A percentile compares a stretch with the other conserved stretches of the same genome.
Evolutionary conservation across 2,329 filamentous ascomycete species (phyloP).

Genomic region (Aspergillus brasiliensis): DNA sequence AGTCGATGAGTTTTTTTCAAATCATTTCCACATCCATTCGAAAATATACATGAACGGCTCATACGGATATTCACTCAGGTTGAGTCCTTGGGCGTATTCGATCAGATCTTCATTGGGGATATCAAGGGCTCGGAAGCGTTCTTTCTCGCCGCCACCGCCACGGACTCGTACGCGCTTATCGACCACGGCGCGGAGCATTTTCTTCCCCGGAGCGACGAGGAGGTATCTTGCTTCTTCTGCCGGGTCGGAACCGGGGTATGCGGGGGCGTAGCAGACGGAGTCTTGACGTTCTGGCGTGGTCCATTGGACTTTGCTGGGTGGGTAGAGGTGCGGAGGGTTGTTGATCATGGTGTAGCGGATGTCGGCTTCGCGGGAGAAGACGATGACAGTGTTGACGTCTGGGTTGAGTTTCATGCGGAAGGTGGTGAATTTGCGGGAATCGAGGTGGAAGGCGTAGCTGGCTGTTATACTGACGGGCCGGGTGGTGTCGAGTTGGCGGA

Average conservation of each 20-base stretch:
- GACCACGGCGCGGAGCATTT: conserved; percentile 29
- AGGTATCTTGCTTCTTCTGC: conserved; percentile 25
- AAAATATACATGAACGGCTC: conserved; percentile 37
- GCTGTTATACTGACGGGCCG: conserved; percentile 24
- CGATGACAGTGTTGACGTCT: conserved; percentile 30
- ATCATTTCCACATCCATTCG: conserved; percentile 31
- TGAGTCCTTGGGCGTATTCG: conserved; percentile 33
- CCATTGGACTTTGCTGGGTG: conserved; percentile 21
- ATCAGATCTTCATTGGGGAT: conserved; percentile 30
- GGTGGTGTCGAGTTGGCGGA: conserved; percentile 19
- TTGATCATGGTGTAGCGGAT: conserved; percentile 28
- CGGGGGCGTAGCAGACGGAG: conserved; percentile 21
- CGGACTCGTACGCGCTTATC: conserved; percentile 30
- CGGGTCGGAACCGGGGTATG: neutral
- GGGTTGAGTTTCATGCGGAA: conserved; percentile 35
- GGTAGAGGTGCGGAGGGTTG: conserved; percentile 7
- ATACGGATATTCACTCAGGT: conserved; percentile 28
- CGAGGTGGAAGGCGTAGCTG: conserved; percentile 33
- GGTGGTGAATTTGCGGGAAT: conserved; percentile 36
- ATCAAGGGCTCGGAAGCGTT: conserved; percentile 24
- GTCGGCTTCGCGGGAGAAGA: conserved; percentile 32
- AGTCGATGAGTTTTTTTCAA: neutral
- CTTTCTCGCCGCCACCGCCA: conserved; percentile 23
- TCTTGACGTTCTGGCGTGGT: conserved; percentile 29
- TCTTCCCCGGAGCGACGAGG: conserved; percentile 30